Conservation (phyloP, 345 rosid species). For the Euphorbia tirucalli region DNA sequence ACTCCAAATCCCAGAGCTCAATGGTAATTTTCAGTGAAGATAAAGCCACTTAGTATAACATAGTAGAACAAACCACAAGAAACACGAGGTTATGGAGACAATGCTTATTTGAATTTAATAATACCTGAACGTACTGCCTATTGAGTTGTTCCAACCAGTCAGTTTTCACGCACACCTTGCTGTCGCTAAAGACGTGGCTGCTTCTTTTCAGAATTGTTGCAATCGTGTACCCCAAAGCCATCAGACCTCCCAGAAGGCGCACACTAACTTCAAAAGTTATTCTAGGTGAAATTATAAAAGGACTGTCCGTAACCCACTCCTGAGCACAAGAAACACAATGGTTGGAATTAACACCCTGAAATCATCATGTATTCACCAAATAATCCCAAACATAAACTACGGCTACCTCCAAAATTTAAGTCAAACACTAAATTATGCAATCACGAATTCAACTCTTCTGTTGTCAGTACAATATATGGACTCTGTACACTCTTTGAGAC, state of each 20-base stretch:
- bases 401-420: not conserved
- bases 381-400: not conserved
- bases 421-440: not conserved
- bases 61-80: not conserved
- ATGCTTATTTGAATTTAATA: slow-evolving; percentile 8
- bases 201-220: slow-evolving; percentile 90
- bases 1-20: not conserved
- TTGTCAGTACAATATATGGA: not conserved
- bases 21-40: not conserved
- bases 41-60: not conserved
- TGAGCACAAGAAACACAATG: slow-evolving; percentile 38
- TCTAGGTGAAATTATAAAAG: slow-evolving; percentile 95
- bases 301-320: slow-evolving; percentile 99
- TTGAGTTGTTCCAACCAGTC: slow-evolving; percentile 97
- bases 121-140: slow-evolving; percentile 90
- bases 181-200: slow-evolving; percentile 76
- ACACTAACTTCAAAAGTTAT: slow-evolving; percentile 96
- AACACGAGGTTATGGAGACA: not conserved
- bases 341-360: slow-evolving; percentile 16
- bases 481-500: not conserved
- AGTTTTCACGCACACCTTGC: slow-evolving; percentile 75
- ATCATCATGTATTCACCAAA: slow-evolving; percentile 5
- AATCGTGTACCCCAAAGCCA: slow-evolving; percentile 97
- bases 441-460: not conserved
- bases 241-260: slow-evolving; percentile 92